Base-by-base conservation (phyloP, 2,329 filamentous ascomycete species). In the Ophiostoma pallidulum region DNA sequence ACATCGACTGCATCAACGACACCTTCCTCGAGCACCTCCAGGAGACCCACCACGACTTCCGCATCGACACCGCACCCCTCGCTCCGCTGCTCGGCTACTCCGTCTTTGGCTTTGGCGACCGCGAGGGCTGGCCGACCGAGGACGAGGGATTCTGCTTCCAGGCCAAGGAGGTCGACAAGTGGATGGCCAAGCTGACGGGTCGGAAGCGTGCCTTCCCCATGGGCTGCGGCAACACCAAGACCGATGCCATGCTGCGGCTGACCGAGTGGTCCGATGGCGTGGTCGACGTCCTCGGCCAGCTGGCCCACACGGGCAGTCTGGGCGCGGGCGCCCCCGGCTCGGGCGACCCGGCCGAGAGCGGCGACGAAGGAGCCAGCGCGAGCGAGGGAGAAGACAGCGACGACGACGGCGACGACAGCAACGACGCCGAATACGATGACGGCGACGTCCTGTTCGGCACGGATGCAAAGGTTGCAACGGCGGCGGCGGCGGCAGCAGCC, bases 31-130 rank as follows among this genome's bases (percentile, higher is more conserved):
- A 87, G 54, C 88, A 95, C 62, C 69, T 98, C 6, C 75, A 85
- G 60, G 91, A 98, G 63, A 97, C 90, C 0, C 91, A 97, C 61
- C 81, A 97, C 66, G 92, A 98, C 64, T 97, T 97, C 71, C 80
- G 91, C 49, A 94, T 98, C 55, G 90, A 97, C 58, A 95, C 89
- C 0, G 83, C 86, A 0, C 84, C 92, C 1, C 66, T 98, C 40
- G 81, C 83, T 0, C 68, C 73, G 1, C 66, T 97, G 14, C 69
- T 90, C 3, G 91, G 91, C 8, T 97, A 95, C 61, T 87, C 87
- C 0, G 89, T 97, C 0, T 97, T 97, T 68, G 92, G 92, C 0
- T 85, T 96, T 59, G 91, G 91, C 16, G 91, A 97, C 62, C 80
- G 77, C 53, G 86, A 94, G 61, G 88, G 86, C 49, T 98, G 92